phyloP scores from a whole-genome alignment of 169 alveolate species.

The Babesia bigemina region DNA sequence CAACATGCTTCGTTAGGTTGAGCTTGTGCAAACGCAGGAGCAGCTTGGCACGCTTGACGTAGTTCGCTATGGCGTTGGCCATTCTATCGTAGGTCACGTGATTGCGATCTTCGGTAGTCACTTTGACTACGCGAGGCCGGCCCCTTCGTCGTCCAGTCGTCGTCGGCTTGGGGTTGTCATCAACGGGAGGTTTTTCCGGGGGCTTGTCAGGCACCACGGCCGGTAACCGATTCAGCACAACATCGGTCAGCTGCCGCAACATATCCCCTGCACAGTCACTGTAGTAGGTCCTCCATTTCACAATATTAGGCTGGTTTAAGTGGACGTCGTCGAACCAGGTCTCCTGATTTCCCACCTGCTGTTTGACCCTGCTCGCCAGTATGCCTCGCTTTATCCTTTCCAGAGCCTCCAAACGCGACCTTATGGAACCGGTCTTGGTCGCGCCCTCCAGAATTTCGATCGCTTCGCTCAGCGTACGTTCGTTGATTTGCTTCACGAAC shows the following conservation, averaged over 20 bases:
- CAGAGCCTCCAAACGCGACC: constrained; percentile 1
- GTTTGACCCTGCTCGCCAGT: constrained; percentile 6
- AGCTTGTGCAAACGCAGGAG: constrained; percentile 7
- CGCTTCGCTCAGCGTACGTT: constrained; percentile 10
- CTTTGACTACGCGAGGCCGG: background rate
- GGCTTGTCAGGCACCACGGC: background rate
- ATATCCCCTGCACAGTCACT: constrained; percentile 7
- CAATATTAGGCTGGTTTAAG: background rate
- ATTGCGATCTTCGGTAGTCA: too few relatives aligned
- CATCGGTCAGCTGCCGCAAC: constrained; percentile 11
- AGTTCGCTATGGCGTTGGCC: background rate
- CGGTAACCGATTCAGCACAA: constrained; percentile 10
- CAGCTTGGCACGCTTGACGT: constrained; percentile 2
- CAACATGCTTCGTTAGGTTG: background rate
- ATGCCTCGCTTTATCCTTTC: constrained; percentile 12
- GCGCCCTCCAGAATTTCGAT: background rate
- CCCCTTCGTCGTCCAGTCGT: background rate
- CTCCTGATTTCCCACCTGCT: constrained; percentile 9
- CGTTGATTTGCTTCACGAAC: constrained; percentile 15
- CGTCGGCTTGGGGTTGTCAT: background rate
- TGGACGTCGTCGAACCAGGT: constrained; percentile 24
- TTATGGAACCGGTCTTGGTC: background rate
- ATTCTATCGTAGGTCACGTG: background rate
- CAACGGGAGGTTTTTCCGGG: background rate
- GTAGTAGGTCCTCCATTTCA: constrained; percentile 22